These are phyloP conservation scores for Psidium guajava DNA, from an alignment of 345 rosid species.

Conservation along the genomic window DNA sequence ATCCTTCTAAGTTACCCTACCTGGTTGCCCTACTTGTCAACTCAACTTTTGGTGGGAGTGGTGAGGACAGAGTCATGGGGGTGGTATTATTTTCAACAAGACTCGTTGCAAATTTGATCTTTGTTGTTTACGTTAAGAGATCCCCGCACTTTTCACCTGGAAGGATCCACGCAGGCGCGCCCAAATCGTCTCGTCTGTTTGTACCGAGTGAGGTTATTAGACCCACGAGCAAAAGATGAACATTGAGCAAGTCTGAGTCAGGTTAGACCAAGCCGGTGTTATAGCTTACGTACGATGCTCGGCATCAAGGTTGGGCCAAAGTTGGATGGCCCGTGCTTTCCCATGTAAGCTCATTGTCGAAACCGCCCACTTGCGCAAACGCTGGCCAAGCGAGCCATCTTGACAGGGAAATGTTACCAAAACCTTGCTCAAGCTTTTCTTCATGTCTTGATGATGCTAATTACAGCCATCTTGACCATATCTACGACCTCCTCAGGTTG, in stretches of 20 bases:
- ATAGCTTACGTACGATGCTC: neutral
- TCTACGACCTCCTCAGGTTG: neutral
- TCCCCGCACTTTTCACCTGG: neutral
- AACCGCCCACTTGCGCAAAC: neutral
- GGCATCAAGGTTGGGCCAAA: neutral
- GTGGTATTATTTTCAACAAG: neutral
- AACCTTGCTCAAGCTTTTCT: neutral
- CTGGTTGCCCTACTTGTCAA: neutral
- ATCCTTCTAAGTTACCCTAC: neutral
- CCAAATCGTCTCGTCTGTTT: neutral
- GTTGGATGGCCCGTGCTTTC: neutral
- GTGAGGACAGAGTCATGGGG: neutral
- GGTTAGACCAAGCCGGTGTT: neutral
- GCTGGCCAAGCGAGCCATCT: neutral
- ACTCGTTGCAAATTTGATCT: neutral
- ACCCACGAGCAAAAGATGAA: accelerated
- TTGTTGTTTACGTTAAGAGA: neutral
- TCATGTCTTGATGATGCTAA: neutral
- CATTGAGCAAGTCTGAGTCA: neutral
- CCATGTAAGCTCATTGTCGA: neutral
- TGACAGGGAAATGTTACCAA: neutral
- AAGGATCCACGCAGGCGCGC: neutral
- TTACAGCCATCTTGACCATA: neutral
- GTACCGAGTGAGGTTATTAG: neutral
- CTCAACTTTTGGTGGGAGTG: neutral